These are phyloP conservation scores for Candida hungchunana DNA, from an alignment of 805 yeast species.

Conservation along the genomic window DNA sequence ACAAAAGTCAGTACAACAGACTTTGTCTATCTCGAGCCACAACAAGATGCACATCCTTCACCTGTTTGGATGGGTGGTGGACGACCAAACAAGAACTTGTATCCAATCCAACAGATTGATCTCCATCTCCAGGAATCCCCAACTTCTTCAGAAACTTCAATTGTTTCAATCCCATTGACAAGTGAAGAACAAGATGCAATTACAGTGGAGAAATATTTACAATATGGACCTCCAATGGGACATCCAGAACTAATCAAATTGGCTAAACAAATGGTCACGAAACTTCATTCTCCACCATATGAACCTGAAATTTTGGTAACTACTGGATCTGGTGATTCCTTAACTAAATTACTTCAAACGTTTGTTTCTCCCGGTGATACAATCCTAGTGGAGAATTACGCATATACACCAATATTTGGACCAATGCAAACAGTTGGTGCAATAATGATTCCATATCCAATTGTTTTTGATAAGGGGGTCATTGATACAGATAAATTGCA, in stretches of 20 bases:
- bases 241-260: slow-evolving; percentile 61
- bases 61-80: slow-evolving; percentile 16
- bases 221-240: slow-evolving; percentile 37
- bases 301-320: slow-evolving; percentile 32
- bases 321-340: slow-evolving; percentile 52
- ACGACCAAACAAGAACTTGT: slow-evolving; percentile 5
- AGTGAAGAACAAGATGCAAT: background rate
- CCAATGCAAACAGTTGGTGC: slow-evolving; percentile 25
- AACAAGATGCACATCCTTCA: slow-evolving; percentile 8
- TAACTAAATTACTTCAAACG: slow-evolving; percentile 44
- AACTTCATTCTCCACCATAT: slow-evolving; percentile 35
- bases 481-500: slow-evolving; percentile 48
- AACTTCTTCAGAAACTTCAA: background rate
- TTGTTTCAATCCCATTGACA: slow-evolving; percentile 2
- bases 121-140: slow-evolving; percentile 10
- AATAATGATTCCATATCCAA: slow-evolving; percentile 43
- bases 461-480: slow-evolving; percentile 22
- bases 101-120: slow-evolving; percentile 10
- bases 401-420: slow-evolving; percentile 55
- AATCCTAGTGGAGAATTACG: slow-evolving; percentile 59
- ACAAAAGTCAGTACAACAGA: background rate
- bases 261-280: slow-evolving; percentile 42
- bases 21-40: slow-evolving; percentile 10
- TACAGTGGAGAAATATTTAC: slow-evolving; percentile 8
- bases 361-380: slow-evolving; percentile 52